Conservation (phyloP, 1,139 yeast genomes). For the Lodderomyces jiufengensis region DNA sequence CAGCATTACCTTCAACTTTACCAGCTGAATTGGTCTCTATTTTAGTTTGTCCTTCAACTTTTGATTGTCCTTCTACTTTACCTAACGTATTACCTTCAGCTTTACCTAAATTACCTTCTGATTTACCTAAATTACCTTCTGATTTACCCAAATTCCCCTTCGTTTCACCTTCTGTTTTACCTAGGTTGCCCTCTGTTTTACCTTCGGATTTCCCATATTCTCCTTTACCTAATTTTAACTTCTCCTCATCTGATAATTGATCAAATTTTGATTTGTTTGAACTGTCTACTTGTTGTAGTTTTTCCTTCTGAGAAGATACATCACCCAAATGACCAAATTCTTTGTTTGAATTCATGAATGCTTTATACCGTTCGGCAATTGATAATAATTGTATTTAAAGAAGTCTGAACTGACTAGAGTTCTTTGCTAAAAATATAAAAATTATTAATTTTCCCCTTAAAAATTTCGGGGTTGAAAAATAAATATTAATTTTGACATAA, state of each 20-base stretch:
- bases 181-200: too few species aligned
- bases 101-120: conserved; percentile 2
- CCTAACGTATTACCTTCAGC: neutral
- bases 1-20: conserved; percentile 4
- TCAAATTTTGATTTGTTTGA: conserved; percentile 2
- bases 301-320: conserved; percentile 4
- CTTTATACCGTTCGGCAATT: neutral
- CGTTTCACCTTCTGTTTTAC: neutral
- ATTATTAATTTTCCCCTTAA: too few species aligned
- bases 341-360: conserved; percentile 11
- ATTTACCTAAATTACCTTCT: conserved; percentile 1
- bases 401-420: too few species aligned
- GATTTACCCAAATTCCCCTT: too few species aligned
- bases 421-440: too few species aligned
- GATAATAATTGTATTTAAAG: too few species aligned
- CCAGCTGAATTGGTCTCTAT: neutral
- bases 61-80: too few species aligned
- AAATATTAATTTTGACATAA: too few species aligned
- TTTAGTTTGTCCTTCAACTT: neutral
- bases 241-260: too few species aligned
- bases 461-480: too few species aligned
- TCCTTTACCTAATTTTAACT: too few species aligned
- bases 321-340: conserved; percentile 17
- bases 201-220: too few species aligned
- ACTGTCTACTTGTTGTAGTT: neutral